phyloP scores from a whole-genome alignment of 768 basidiomycete genomes.

The Phlegmacium glaucopus region DNA sequence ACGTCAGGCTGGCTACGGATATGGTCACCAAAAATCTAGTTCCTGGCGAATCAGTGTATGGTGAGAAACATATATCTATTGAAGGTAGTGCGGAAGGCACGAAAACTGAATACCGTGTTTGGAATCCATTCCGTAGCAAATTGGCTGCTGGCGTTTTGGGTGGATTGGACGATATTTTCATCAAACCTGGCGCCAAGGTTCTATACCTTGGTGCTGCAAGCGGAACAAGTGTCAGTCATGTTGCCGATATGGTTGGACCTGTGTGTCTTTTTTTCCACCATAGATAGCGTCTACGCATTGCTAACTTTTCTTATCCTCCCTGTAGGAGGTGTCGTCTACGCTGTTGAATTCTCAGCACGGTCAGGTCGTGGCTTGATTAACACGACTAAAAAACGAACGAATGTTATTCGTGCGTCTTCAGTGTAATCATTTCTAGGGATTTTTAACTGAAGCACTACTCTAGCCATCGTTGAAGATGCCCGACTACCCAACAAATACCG shows the following conservation, averaged over 20 bases:
- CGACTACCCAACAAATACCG: slow-evolving; percentile 96
- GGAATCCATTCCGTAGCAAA: slow-evolving; percentile 99
- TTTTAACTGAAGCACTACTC: slow-evolving; percentile 2
- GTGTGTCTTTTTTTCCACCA: slow-evolving; percentile 41
- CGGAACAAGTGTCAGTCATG: slow-evolving; percentile 97
- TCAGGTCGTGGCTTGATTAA: slow-evolving; percentile 97
- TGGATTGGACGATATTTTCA: slow-evolving; percentile 91
- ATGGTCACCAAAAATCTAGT: slow-evolving; percentile 98
- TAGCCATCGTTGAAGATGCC: slow-evolving; percentile 96
- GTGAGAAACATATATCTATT: slow-evolving; percentile 94
- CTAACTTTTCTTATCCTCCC: slow-evolving; percentile 4
- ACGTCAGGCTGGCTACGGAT: no score
- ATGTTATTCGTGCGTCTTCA: slow-evolving; percentile 83
- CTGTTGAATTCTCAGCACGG: slow-evolving; percentile 95
- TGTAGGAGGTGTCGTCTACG: slow-evolving; percentile 94
- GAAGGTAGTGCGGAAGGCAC: slow-evolving; percentile 72
- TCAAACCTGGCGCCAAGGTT: slow-evolving; percentile 92
- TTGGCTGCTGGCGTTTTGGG: slow-evolving; percentile 95
- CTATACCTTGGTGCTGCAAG: slow-evolving; percentile 97
- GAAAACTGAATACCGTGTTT: slow-evolving; percentile 96
- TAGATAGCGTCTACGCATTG: slow-evolving; percentile 1
- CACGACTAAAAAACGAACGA: slow-evolving; percentile 99
- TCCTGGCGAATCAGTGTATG: slow-evolving; percentile 97
- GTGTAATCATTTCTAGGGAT: slow-evolving; percentile 1
- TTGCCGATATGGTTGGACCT: slow-evolving; percentile 97